Evolutionary conservation across 2,329 filamentous ascomycete genomes (phyloP).

Genomic region (Penicillium sp.): DNA sequence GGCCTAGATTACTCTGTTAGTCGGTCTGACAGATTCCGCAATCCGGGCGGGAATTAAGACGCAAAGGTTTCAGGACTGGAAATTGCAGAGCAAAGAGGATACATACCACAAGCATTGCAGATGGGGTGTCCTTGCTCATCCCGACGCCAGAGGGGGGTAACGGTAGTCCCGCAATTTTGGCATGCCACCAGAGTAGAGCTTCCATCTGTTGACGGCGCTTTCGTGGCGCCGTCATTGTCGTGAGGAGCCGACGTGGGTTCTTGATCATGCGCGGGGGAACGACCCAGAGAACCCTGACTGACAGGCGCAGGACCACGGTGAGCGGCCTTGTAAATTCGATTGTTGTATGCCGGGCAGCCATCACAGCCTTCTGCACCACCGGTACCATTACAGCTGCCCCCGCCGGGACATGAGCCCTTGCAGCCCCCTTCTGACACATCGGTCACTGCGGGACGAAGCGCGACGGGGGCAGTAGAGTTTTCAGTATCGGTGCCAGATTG

Average conservation of each 20-base stretch:
- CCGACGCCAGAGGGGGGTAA: slow-evolving; percentile 90
- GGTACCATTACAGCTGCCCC: slow-evolving; percentile 91
- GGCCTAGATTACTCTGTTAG: slow-evolving; percentile 48
- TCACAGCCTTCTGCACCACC: slow-evolving; percentile 92
- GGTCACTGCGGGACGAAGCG: slow-evolving; percentile 27
- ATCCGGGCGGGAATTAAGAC: not conserved
- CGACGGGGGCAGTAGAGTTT: slow-evolving; percentile 21
- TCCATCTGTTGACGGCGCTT: slow-evolving; percentile 20
- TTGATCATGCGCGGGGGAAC: slow-evolving; percentile 25
- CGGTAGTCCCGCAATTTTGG: slow-evolving; percentile 93
- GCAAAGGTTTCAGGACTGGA: not conserved
- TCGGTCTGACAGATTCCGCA: not conserved
- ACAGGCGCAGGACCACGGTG: slow-evolving; percentile 38
- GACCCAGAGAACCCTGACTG: slow-evolving; percentile 28
- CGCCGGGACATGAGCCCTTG: slow-evolving; percentile 88
- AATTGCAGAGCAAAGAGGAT: not conserved
- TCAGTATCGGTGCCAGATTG: slow-evolving; percentile 38
- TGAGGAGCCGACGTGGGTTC: slow-evolving; percentile 14
- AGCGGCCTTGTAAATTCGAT: slow-evolving; percentile 82
- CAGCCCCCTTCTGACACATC: slow-evolving; percentile 21
- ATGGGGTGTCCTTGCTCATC: slow-evolving; percentile 95
- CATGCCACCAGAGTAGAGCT: slow-evolving; percentile 71
- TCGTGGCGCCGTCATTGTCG: slow-evolving; percentile 21
- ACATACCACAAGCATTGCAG: slow-evolving; percentile 93
- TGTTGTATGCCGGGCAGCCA: slow-evolving; percentile 96